phyloP scores from a whole-genome alignment of 78 protist species.

The Dictyostelium firmibasis region DNA sequence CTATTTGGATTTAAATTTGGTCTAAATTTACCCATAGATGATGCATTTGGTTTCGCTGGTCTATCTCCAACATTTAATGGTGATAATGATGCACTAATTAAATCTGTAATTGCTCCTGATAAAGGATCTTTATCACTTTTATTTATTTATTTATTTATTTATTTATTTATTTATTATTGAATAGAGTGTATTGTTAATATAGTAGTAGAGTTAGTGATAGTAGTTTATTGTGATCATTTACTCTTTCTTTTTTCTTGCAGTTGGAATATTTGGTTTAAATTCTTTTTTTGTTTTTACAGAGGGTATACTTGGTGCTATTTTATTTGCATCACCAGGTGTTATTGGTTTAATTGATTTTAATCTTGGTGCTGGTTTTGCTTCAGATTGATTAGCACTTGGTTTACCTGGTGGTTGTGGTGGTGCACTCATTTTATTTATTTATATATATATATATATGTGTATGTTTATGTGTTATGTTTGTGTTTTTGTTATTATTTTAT shows the following conservation, averaged over 20 bases:
- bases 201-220: too few relatives aligned
- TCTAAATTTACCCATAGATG: not conserved
- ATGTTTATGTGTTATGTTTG: not conserved
- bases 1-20: not conserved
- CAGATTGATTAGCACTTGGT: not conserved
- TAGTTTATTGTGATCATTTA: too few relatives aligned
- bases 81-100: conserved; percentile 26
- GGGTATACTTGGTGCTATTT: not conserved
- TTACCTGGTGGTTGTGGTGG: conserved; percentile 26
- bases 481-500: too few relatives aligned
- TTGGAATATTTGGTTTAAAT: conserved; percentile 44
- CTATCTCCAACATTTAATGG: not conserved
- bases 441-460: not conserved
- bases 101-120: conserved; percentile 42
- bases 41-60: not conserved
- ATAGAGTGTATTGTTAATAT: too few relatives aligned
- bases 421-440: conserved; percentile 2
- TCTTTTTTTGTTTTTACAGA: conserved; percentile 19
- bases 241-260: conserved; percentile 32
- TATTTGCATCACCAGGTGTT: not conserved
- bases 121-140: not conserved
- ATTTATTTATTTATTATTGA: not conserved
- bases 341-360: conserved; percentile 9
- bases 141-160: not conserved
- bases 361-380: conserved; percentile 19